Percentiles rank a stretch among this genome's conserved stretches.
phyloP scores from a whole-genome alignment of 2,329 filamentous ascomycete genomes.

The Balansia obtecta region DNA sequence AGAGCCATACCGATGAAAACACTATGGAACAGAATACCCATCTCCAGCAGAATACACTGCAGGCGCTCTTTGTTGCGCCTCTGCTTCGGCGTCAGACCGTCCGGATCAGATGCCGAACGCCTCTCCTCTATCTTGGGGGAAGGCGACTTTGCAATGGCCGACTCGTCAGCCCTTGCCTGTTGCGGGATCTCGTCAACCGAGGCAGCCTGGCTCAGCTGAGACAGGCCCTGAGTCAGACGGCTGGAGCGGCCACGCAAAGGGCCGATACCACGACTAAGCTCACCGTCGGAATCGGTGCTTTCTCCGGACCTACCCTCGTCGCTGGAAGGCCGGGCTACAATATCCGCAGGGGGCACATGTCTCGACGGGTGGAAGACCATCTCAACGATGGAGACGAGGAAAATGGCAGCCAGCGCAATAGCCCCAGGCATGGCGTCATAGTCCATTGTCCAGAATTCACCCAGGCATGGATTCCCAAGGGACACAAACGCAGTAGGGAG shows the following conservation, averaged over 20 bases:
- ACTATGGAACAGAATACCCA: conserved; percentile 51
- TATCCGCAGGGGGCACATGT: conserved; percentile 13
- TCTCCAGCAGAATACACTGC: conserved; percentile 67
- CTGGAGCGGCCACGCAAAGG: conserved; percentile 20
- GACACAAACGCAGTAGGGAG: conserved; percentile 54
- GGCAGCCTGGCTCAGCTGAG: conserved; percentile 14
- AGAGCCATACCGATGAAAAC: conserved; percentile 79
- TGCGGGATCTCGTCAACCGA: conserved; percentile 3
- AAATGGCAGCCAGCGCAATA: conserved; percentile 65
- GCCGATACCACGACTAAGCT: conserved; percentile 20
- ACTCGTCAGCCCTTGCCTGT: background rate
- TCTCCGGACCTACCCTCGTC: background rate
- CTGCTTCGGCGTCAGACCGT: conserved; percentile 34
- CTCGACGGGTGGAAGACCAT: conserved; percentile 45
- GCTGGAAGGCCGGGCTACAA: background rate
- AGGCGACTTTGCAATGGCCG: background rate
- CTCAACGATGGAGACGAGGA: conserved; percentile 71
- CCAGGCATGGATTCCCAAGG: conserved; percentile 54
- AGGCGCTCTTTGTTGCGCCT: conserved; percentile 53
- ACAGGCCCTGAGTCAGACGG: conserved; percentile 22
- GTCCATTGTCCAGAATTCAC: conserved; percentile 59
- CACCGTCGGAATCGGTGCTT: background rate
- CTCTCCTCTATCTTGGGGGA: background rate
- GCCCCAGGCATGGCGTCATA: conserved; percentile 72
- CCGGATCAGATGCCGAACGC: background rate